Percentiles rank a stretch among this genome's conserved stretches.
phyloP scores from a whole-genome alignment of 768 basidiomycete species.

The Hortiboletus flavorubellus region DNA sequence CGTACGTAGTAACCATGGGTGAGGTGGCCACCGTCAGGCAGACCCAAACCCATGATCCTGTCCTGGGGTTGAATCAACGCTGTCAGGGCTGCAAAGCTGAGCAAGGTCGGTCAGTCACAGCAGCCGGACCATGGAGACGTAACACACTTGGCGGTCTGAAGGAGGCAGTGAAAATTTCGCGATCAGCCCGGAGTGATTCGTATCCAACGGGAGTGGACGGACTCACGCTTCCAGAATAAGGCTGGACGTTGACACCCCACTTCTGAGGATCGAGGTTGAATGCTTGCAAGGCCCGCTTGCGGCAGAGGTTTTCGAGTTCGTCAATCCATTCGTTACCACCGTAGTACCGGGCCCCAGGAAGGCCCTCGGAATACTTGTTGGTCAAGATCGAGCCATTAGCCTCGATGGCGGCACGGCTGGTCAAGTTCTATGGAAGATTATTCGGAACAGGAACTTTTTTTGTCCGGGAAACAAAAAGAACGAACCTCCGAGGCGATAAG shows the following conservation, averaged over 20 bases:
- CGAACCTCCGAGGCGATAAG: slow-evolving; percentile 97
- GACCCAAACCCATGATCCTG: slow-evolving; percentile 97
- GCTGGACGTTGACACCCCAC: slow-evolving; percentile 99
- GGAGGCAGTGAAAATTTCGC: slow-evolving; percentile 1
- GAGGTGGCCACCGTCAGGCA: slow-evolving; percentile 95
- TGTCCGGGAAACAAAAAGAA: neutral
- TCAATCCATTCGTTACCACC: slow-evolving; percentile 98
- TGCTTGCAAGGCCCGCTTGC: slow-evolving; percentile 91
- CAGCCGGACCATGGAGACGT: neutral
- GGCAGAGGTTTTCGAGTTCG: slow-evolving; percentile 91
- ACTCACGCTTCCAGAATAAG: slow-evolving; percentile 89
- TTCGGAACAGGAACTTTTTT: neutral
- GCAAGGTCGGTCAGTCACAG: slow-evolving; percentile 9
- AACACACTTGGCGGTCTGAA: slow-evolving; percentile 83
- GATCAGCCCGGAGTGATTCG: slow-evolving; percentile 9
- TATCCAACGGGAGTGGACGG: neutral
- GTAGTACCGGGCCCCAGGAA: slow-evolving; percentile 95
- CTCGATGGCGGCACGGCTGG: slow-evolving; percentile 93
- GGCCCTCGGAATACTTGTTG: slow-evolving; percentile 99
- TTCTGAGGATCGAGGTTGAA: slow-evolving; percentile 90
- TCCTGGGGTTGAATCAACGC: slow-evolving; percentile 96
- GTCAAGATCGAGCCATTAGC: slow-evolving; percentile 98
- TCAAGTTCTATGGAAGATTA: slow-evolving; percentile 70
- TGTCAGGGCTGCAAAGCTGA: slow-evolving; percentile 93
- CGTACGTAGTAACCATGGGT: slow-evolving; percentile 95